Evolutionary conservation across 78 protist species (phyloP), one percentile per base, ranked within the genome.

Genomic region (Guillardia theta): DNA sequence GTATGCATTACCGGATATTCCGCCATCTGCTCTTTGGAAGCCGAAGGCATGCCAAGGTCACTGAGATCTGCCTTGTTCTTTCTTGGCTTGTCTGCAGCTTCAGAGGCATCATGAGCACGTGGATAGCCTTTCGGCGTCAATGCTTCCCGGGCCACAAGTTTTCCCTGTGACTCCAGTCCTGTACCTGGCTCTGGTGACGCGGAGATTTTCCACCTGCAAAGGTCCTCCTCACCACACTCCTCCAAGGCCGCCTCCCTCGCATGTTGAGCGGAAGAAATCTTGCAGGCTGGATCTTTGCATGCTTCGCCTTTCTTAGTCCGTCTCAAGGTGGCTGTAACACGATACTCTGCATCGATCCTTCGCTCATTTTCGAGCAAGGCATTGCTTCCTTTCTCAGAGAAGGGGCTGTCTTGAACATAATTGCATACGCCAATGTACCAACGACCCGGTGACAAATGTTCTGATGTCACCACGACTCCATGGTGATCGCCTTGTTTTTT

Each of bases 351-450:
- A 58, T 58, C 21, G 3, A 30, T 30, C 70, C 21, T 58, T 8
- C 70, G 39, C 4, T 58, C 70, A 24, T 58, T 58, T 6, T 24
- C 21, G 70, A 30, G 70, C 70, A 27, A 27, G 39, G 70, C 70
- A 3, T 58, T 58, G 4, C 22, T 70, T 24, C n/a, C n/a, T n/a
- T 70, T 43, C 45, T 70, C 41, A 43, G 36, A 70, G 83, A 70
- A 33, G n/a, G 83, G 45, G 27, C 27, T 43, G 30, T 78, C 90
- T 8, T 78, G 90, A 27, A 78, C 90, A 21, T 78, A 43, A 19
- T 78, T 78, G 48, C 90, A 78, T 22, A 78, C 48, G 0, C 90
- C 90, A 36, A 78, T 78, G 48, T 24, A 78, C 90, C 90, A 78
- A 0, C 90, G 45, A 22, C 90, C 90, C 4, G 90, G 90, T 10